Base-by-base conservation (phyloP, 176 grass and related monocot species). In the maize (Zea mays) region DNA sequence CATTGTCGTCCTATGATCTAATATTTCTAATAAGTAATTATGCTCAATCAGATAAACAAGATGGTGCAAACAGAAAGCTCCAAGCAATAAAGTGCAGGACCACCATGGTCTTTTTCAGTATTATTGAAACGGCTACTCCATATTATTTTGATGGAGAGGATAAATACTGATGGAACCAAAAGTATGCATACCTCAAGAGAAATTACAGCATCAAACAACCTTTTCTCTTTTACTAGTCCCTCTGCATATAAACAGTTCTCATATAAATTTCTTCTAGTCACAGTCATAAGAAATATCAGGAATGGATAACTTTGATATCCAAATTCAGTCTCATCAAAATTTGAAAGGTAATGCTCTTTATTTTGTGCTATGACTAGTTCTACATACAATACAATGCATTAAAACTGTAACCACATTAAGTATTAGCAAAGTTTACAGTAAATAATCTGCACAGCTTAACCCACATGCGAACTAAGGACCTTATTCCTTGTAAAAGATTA, bases 191-290 rank as follows among this genome's bases (percentile, higher is more conserved):
- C 95, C 95, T 94, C 89, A 48, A 98, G 91, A 85, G 91, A 83
- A 90, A 98, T 92, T 60, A 92, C 92, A 75, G 95, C 89, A 94
- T 98, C 89, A 81, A 92, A 98, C 74, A 94, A 82, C 50, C 80
- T 88, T 35, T 94, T 88, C 80, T 87, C 83, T 69, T 88, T 88
- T 63, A 92, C 95, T 75, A 98, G 85, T 75, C 92, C 89, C 89
- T 98, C 95, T 98, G 82, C 65, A 79, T 15, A 64, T 55, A 67
- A 83, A 83, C 38, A 81, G 65, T 55, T 71, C 14, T 54, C 34
- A 89, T 33, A 81, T 63, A 63, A 86, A 52, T 86, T 86, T 65
- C 21, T 1, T 86, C 47, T 72, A 41, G 33, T 69, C 54, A 58
- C 2, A 80, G 13, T 17, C 67, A 78, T 49, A 85, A 44, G 48